Evolutionary conservation across 75 land plant species (phyloP).

Genomic region (Larix kaempferi): DNA sequence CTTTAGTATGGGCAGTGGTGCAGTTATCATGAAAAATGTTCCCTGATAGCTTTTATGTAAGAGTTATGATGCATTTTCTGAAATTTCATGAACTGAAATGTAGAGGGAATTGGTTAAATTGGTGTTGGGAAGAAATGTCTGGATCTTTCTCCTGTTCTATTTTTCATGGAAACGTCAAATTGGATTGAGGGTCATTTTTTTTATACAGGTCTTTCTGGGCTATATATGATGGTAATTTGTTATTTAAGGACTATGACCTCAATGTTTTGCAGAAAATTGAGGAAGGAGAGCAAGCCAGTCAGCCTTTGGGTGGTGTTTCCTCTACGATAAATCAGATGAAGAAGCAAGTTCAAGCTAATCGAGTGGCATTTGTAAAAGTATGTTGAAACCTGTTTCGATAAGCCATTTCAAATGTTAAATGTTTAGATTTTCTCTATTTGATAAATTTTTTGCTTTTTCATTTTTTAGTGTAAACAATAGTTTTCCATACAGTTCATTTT

Average conservation of each 20-base stretch:
- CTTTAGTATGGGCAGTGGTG: background rate
- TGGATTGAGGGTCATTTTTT: background rate
- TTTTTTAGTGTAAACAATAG: background rate
- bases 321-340: conserved; percentile 41
- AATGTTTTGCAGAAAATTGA: conserved; percentile 29
- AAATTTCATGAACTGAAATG: background rate
- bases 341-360: conserved; percentile 57
- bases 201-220: background rate
- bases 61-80: background rate
- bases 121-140: background rate
- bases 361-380: conserved; percentile 51
- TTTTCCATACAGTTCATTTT: background rate
- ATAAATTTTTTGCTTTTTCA: background rate
- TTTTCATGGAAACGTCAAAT: too few relatives aligned
- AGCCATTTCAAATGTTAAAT: background rate
- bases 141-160: too few relatives aligned
- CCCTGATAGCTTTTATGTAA: background rate
- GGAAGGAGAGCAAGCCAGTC: conserved; percentile 35
- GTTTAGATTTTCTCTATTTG: background rate
- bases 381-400: background rate
- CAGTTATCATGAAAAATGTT: background rate
- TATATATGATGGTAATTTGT: background rate
- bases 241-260: background rate
- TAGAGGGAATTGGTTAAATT: background rate
- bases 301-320: conserved; percentile 16